Percentiles rank a stretch among this genome's conserved stretches.
Evolutionary conservation across 1,284 basidiomycete genomes (phyloP).

Genomic region (Tetrapyrgos nigripes): DNA sequence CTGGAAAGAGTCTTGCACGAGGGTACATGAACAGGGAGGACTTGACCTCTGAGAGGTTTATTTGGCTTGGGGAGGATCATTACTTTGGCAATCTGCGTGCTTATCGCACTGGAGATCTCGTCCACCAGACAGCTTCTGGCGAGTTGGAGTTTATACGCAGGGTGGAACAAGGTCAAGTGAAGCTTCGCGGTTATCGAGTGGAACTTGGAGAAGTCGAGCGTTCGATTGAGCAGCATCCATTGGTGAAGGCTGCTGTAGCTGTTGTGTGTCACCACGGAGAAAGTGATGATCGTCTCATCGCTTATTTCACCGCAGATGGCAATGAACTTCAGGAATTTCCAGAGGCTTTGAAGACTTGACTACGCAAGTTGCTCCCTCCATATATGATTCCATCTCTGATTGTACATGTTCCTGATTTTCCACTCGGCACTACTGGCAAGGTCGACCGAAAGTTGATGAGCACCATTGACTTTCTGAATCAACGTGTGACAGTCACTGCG

Average conservation of each 20-base stretch:
- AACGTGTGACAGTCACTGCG: too few relatives aligned
- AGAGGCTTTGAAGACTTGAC: background rate
- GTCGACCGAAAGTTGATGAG: background rate
- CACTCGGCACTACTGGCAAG: background rate
- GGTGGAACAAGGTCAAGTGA: background rate
- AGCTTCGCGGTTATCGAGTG: background rate
- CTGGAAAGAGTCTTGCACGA: slow-evolving; percentile 13
- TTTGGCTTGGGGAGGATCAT: background rate
- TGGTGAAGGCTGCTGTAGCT: background rate
- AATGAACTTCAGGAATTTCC: background rate
- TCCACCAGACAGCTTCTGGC: slow-evolving; percentile 13
- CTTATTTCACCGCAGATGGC: background rate
- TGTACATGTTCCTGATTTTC: background rate
- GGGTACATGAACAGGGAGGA: slow-evolving; percentile 13
- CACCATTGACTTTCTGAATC: background rate
- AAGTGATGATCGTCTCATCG: background rate
- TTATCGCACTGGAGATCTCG: slow-evolving; percentile 7
- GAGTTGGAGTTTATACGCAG: slow-evolving; percentile 10
- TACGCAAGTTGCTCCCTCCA: background rate
- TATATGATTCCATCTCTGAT: background rate
- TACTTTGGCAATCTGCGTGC: background rate
- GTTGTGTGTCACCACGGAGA: background rate
- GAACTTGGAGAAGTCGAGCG: background rate
- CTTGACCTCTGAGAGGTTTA: background rate
- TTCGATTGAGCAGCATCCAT: background rate